These are phyloP conservation scores for Leucosporidium scottii DNA, from an alignment of 768 basidiomycete genomes.

Conservation along the genomic window DNA sequence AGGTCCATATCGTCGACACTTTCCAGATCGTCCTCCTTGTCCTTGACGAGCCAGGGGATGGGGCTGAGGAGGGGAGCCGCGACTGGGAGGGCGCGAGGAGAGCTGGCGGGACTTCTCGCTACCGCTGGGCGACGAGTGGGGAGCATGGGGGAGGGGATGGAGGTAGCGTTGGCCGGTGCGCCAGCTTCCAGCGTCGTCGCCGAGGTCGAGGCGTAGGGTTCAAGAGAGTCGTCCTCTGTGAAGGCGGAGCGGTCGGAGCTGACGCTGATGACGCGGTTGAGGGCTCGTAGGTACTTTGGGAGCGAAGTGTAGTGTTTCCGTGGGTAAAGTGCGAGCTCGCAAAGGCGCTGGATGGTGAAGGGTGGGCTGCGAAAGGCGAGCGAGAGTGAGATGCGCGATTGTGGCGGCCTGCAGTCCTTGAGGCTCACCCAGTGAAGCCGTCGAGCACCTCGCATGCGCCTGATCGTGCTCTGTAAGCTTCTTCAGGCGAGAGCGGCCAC, in stretches of 20 bases:
- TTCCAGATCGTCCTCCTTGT: conserved; percentile 4
- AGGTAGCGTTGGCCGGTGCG: conserved; percentile 13
- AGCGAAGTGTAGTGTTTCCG: conserved; percentile 63
- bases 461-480: conserved; percentile 9
- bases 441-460: conserved; percentile 30
- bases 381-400: background rate
- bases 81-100: conserved; percentile 10
- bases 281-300: conserved; percentile 80
- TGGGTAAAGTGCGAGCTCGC: conserved; percentile 68
- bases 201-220: conserved; percentile 22
- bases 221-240: conserved; percentile 14
- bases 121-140: conserved; percentile 2
- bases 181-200: conserved; percentile 16
- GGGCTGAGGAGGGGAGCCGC: conserved; percentile 33
- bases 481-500: conserved; percentile 55
- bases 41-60: conserved; percentile 32
- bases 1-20: conserved; percentile 11
- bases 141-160: conserved; percentile 9
- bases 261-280: conserved; percentile 73
- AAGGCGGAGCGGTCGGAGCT: conserved; percentile 55
- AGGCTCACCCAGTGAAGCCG: conserved; percentile 20
- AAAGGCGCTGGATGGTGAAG: conserved; percentile 83
- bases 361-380: conserved; percentile 44
- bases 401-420: background rate
- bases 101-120: background rate